Conservation (phyloP, 2,329 filamentous ascomycete genomes). For the Pseudogymnoascus sp. region DNA sequence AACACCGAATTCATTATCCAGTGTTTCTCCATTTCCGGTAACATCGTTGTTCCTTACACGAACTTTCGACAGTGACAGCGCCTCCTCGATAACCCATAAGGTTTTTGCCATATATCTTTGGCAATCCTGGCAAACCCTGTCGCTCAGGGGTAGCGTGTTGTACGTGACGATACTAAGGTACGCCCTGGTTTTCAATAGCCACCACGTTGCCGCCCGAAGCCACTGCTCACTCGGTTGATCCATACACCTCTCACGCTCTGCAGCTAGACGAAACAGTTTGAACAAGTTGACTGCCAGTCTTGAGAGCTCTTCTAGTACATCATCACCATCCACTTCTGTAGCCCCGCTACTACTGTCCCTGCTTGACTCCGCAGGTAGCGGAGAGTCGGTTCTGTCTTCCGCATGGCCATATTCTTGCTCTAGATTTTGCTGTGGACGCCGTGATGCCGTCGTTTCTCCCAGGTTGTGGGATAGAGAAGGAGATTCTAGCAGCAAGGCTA, state of each 20-base stretch:
- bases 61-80: constrained; percentile 22
- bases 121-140: constrained; percentile 57
- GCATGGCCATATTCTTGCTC: not conserved
- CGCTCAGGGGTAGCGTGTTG: constrained; percentile 44
- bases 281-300: constrained; percentile 63
- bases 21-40: constrained; percentile 26
- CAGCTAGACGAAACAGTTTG: constrained; percentile 67
- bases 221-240: constrained; percentile 57
- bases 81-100: constrained; percentile 64
- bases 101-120: constrained; percentile 79
- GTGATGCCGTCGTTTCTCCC: not conserved
- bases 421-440: not conserved
- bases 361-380: not conserved
- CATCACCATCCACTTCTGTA: constrained; percentile 32
- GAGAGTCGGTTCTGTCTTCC: not conserved
- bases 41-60: not conserved
- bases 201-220: constrained; percentile 70
- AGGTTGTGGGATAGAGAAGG: not conserved
- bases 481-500: not conserved
- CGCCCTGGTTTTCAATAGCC: constrained; percentile 76
- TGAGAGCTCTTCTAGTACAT: constrained; percentile 62
- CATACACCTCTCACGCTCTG: constrained; percentile 62
- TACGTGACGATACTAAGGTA: constrained; percentile 60
- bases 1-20: constrained; percentile 37
- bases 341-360: not conserved